Percentiles rank a stretch among this genome's conserved stretches.
phyloP scores from a whole-genome alignment of 176 grass and related monocot genomes.

The Cocos nucifera region DNA sequence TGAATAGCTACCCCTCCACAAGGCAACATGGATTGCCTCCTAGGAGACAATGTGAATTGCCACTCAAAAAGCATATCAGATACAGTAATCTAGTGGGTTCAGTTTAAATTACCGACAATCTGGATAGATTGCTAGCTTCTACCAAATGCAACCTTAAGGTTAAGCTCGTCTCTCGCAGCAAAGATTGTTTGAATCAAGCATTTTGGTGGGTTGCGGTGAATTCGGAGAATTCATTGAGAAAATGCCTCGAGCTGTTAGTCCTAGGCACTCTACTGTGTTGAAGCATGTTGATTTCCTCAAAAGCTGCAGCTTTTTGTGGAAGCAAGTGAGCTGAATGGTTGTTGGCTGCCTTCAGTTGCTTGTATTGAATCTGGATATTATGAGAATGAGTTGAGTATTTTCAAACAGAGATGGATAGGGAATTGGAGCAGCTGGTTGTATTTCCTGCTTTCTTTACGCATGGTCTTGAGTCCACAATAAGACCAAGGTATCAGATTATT shows the following conservation, averaged over 20 bases:
- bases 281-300: conserved; percentile 74
- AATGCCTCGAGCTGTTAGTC: conserved; percentile 58
- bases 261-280: conserved; percentile 32
- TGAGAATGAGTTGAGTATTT: conserved; percentile 67
- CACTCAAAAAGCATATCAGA: too few species aligned
- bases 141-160: conserved; percentile 7
- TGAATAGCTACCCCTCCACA: too few species aligned
- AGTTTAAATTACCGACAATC: too few species aligned
- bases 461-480: conserved; percentile 49
- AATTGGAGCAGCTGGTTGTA: conserved; percentile 50
- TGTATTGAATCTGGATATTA: conserved; percentile 63
- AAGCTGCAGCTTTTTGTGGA: conserved; percentile 40
- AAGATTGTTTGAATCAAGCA: conserved; percentile 51
- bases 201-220: conserved; percentile 42
- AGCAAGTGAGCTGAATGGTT: conserved; percentile 59
- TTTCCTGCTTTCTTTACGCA: conserved; percentile 78
- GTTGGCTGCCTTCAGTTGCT: conserved; percentile 44
- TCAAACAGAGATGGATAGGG: conserved; percentile 55
- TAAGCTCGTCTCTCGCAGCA: conserved; percentile 39
- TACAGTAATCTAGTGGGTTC: too few species aligned
- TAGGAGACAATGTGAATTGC: too few species aligned
- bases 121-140: too few species aligned
- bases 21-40: too few species aligned
- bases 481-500: conserved; percentile 50
- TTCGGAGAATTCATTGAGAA: conserved; percentile 58